Evolutionary conservation across 202 grass and related monocot genomes (phyloP), one percentile per base, ranked within the genome.

Genomic region (Panicum virgatum): DNA sequence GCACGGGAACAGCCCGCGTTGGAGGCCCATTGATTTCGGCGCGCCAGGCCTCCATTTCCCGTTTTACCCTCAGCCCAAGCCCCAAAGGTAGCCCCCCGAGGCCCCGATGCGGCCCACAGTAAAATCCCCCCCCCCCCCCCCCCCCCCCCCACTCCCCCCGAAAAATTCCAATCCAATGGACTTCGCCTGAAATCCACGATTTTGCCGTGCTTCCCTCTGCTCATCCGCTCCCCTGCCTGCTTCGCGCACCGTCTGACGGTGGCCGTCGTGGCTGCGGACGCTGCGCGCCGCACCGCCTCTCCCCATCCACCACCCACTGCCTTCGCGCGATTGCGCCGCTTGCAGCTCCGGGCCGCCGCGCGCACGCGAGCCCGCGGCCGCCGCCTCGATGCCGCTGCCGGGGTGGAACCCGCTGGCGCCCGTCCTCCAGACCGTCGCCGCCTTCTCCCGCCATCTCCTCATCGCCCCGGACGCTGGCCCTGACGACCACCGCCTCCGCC

Each of bases 401-500:
- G 43, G 79, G n/a, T 83, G 68, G 26, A 90, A 86, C 62, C 83
- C 79, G 66, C 79, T 83, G 73, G 60, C 36, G 26, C 43, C 88
- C 68, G 61, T 86, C 26, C 18, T 90, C 67, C 84, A 83, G 60
- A 80, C 84, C 75, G 68, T 90, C 69, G 60, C 84, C 62, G 84
- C 88, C 54, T 86, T 90, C 80, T 86, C 88, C 45, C 69, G 88
- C 52, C 45, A 64, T 43, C 62, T 90, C 84, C 23, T 90, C 84
- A 90, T 90, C 80, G 82, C 85, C 43, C 84, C 89, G 25, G 85
- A 76, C 26, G 50, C 71, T 69, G 64, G 38, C 9, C 56, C 67
- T 32, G 74, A 90, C 2, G 84, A 90, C 62, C 44, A 53, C 42
- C 66, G 85, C 37, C 82, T 87, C 51, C 85, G 51, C 38, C 77